phyloP scores from a whole-genome alignment of 2,329 filamentous ascomycete species.

The Arthrobotrys sinensis region DNA sequence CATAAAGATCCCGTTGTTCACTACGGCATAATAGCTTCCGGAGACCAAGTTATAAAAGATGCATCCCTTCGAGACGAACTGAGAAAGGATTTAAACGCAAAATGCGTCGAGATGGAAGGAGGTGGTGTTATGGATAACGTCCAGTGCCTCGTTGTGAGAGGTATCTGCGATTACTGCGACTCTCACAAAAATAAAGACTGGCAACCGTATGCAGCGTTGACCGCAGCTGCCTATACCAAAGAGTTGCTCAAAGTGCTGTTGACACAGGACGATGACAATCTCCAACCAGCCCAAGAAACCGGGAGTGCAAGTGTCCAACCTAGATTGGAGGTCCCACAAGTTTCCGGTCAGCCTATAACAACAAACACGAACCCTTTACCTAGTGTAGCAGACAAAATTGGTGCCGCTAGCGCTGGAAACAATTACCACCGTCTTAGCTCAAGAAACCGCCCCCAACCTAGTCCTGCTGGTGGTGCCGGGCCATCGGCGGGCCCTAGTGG shows the following conservation, averaged over 20 bases:
- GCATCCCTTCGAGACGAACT: neutral
- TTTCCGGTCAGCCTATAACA: no score
- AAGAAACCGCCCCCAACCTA: no score
- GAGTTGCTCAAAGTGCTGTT: conserved; percentile 6
- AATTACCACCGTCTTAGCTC: neutral
- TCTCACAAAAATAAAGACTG: conserved; percentile 33
- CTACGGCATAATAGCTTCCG: conserved; percentile 23
- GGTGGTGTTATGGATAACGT: neutral
- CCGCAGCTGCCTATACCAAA: conserved; percentile 17
- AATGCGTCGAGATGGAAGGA: conserved; percentile 34
- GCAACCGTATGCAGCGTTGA: conserved; percentile 14
- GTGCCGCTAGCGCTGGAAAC: neutral
- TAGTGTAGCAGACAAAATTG: neutral
- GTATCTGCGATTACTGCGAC: conserved; percentile 27
- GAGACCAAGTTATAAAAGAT: conserved; percentile 26
- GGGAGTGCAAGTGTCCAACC: neutral
- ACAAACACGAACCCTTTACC: no score
- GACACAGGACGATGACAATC: neutral
- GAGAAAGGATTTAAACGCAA: neutral
- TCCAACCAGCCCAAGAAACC: neutral
- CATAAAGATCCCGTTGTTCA: conserved; percentile 10
- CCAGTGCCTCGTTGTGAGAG: conserved; percentile 2
- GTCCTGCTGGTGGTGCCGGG: no score
- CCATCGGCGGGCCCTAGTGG: neutral
- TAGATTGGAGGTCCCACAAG: neutral